These are phyloP conservation scores for Ceriops zippeliana DNA, from an alignment of 345 rosid species.

Conservation along the genomic window DNA sequence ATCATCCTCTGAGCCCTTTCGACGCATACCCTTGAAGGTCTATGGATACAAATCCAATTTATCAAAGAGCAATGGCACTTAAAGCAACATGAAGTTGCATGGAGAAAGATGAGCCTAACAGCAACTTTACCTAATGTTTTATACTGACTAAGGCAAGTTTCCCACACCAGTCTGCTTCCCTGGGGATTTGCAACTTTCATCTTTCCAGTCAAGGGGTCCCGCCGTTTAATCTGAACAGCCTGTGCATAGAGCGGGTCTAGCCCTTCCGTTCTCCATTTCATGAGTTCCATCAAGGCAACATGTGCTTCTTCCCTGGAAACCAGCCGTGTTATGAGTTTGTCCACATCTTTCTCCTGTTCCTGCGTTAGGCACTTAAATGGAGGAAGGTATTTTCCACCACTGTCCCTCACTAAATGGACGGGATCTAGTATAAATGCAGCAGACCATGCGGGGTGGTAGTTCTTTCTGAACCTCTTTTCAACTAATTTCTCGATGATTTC, in stretches of 20 bases:
- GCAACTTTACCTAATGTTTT: constrained; percentile 53
- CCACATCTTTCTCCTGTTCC: constrained; percentile 57
- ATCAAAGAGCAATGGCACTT: constrained; percentile 43
- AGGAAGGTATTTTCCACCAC: constrained; percentile 51
- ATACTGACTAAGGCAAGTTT: constrained; percentile 53
- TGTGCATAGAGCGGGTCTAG: constrained; percentile 55
- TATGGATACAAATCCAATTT: constrained; percentile 40
- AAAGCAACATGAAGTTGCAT: constrained; percentile 49
- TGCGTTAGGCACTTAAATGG: constrained; percentile 53
- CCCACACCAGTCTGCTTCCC: constrained; percentile 62
- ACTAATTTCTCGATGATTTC: constrained; percentile 44
- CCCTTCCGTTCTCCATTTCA: constrained; percentile 68
- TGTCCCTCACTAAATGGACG: constrained; percentile 38
- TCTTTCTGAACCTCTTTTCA: constrained; percentile 51
- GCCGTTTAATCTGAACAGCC: constrained; percentile 57
- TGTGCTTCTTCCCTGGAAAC: constrained; percentile 53
- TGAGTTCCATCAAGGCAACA: constrained; percentile 53
- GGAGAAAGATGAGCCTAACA: constrained; percentile 52
- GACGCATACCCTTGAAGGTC: constrained; percentile 35
- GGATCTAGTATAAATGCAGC: constrained; percentile 62
- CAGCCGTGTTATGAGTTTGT: constrained; percentile 45
- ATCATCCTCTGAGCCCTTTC: constrained; percentile 57
- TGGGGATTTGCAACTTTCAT: constrained; percentile 59
- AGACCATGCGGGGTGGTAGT: constrained; percentile 60
- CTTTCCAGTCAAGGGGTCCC: constrained; percentile 50